Evolutionary conservation across 2,329 filamentous ascomycete genomes (phyloP), one percentile per base, ranked within the genome.

Genomic region (Fusarium redolens): DNA sequence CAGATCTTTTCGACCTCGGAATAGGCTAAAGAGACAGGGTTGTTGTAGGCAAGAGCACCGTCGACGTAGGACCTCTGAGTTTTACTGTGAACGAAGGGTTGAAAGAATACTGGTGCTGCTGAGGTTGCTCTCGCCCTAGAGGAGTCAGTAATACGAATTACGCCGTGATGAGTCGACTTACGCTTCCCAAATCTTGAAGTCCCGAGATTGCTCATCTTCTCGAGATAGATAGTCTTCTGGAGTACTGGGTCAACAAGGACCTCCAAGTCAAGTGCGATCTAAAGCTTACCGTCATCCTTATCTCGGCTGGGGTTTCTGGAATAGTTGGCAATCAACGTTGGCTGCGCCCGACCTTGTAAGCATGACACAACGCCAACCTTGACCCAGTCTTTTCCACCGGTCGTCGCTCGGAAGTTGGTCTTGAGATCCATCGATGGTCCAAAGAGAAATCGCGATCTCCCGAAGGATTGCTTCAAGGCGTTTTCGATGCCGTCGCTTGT

Each of bases 351-450:
- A 20, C 48, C 59, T 17, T 62, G 44, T 1, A 58, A 20, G 41
- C 54, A 65, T 15, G 64, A 31, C 14, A 73, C 61, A 40, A 73
- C 64, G 1, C 63, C 68, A 6, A 73, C 70, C 4, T 73, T 73
- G 35, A 68, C 69, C 28, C 51, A 22, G 9, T 65, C 60, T 9
- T 15, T 40, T 4, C 44, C 55, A 0, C 45, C 7, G 13, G 47
- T 18, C 1, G 15, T 31, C 4, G 51, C 13, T 17, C 51, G 33
- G 9, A 14, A 33, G 28, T 25, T 18, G 11, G 9, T 38, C n/a
- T 30, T 40, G 5, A n/a, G 17, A 33, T 12, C 1, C 4, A 20
- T 17, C 7, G 20, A 31, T 18, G 61, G n/a, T 0, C 62, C 68
- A 25, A 70, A 68, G 3, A 70, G 44, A 41, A 61, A 61, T 6